Evolutionary conservation across 768 basidiomycete genomes (phyloP).

Genomic region (Nidularia pulvinata): DNA sequence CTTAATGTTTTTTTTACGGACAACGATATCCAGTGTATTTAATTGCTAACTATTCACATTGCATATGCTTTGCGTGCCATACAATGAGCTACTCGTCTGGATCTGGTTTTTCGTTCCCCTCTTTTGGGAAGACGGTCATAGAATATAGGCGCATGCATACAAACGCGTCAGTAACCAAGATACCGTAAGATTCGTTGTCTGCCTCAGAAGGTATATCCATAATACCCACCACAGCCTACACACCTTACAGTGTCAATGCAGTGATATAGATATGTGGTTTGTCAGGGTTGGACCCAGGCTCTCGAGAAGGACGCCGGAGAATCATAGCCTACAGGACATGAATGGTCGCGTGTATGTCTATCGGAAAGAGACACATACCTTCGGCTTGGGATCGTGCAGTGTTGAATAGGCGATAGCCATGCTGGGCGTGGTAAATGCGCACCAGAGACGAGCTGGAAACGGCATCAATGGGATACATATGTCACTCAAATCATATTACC

Average conservation of each 20-base stretch:
- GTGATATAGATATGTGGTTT: conserved; percentile 55
- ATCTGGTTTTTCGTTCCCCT: too few relatives aligned
- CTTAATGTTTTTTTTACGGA: too few relatives aligned
- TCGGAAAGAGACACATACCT: conserved; percentile 34
- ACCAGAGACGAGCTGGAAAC: conserved; percentile 70
- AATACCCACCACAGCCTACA: not conserved
- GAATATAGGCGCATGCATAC: too few relatives aligned
- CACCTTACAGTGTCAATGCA: conserved; percentile 38
- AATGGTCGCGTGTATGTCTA: too few relatives aligned
- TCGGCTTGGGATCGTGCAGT: conserved; percentile 48
- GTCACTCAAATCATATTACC: conserved; percentile 2
- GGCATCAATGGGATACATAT: conserved; percentile 1
- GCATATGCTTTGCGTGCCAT: too few relatives aligned
- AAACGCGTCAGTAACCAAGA: too few relatives aligned
- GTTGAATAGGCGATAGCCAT: conserved; percentile 81
- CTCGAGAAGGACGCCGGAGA: conserved; percentile 32
- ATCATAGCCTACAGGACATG: conserved; percentile 28
- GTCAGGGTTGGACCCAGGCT: conserved; percentile 11
- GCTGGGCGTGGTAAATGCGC: conserved; percentile 80
- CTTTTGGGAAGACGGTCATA: too few relatives aligned
- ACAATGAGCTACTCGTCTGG: too few relatives aligned
- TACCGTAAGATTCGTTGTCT: too few relatives aligned
- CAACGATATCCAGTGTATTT: too few relatives aligned
- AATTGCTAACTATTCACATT: too few relatives aligned
- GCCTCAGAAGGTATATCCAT: not conserved